Evolutionary conservation across 352 stramenopile genomes (phyloP).

Genomic region (Plasmopara halstedii): DNA sequence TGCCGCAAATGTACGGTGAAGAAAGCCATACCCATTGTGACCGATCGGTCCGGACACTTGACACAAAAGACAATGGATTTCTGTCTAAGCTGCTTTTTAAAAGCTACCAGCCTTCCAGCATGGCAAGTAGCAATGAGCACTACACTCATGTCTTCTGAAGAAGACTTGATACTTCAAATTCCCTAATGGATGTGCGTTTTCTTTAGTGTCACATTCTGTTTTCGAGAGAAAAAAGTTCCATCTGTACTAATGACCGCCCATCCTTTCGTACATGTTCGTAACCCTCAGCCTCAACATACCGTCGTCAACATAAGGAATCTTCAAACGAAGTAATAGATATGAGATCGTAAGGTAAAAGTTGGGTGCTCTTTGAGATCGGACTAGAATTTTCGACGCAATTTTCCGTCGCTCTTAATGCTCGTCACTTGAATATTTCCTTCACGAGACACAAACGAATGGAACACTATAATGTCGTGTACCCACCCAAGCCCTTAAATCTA

Average conservation of each 20-base stretch:
- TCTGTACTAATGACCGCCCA: neutral
- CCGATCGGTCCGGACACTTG: conserved; percentile 3
- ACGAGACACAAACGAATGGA: conserved; percentile 10
- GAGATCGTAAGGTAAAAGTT: neutral
- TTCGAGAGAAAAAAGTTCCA: neutral
- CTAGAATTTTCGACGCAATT: neutral
- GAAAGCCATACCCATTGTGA: conserved; percentile 23
- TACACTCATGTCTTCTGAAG: neutral
- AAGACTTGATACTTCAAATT: neutral
- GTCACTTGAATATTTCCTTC: conserved; percentile 8
- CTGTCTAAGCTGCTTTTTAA: conserved; percentile 41
- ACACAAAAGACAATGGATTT: conserved; percentile 32
- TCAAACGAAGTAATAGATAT: neutral
- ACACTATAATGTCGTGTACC: conserved; percentile 3
- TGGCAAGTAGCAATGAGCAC: conserved; percentile 33
- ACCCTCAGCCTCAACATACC: too few relatives aligned
- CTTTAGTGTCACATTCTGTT: too few relatives aligned
- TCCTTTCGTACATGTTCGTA: neutral
- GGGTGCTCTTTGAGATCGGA: too few relatives aligned
- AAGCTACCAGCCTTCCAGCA: conserved; percentile 29
- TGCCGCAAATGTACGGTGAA: conserved; percentile 40
- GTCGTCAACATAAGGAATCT: too few relatives aligned
- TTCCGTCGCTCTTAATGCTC: neutral
- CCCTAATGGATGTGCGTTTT: neutral
- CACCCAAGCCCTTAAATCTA: conserved; percentile 15